Conservation (phyloP, 2,329 filamentous ascomycete genomes). For the Penicillium sp. region DNA sequence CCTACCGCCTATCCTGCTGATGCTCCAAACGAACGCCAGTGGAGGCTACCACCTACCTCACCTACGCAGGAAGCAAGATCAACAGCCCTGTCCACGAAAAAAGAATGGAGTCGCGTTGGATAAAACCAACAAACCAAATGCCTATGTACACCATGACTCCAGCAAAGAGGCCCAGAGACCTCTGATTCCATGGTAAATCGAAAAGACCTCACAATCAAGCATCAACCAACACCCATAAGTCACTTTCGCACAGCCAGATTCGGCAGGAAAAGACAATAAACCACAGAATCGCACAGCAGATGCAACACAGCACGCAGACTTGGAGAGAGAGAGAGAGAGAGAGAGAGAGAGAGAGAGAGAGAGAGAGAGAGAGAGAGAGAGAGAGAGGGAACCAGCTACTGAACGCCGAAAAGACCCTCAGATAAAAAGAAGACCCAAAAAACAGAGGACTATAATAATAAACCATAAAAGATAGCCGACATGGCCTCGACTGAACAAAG, state of each 20-base stretch:
- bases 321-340: too few relatives aligned
- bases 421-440: too few relatives aligned
- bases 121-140: slow-evolving; percentile 4
- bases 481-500: too few relatives aligned
- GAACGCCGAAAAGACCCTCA: too few relatives aligned
- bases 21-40: too few relatives aligned
- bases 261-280: slow-evolving; percentile 7
- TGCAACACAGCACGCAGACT: slow-evolving; percentile 6
- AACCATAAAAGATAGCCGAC: too few relatives aligned
- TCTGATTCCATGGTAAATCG: slow-evolving; percentile 11
- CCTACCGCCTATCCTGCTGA: too few relatives aligned
- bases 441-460: too few relatives aligned
- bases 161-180: slow-evolving; percentile 5
- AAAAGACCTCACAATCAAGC: not conserved
- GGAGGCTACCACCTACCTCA: not conserved
- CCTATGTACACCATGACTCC: slow-evolving; percentile 15
- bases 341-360: too few relatives aligned
- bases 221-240: slow-evolving; percentile 1
- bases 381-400: too few relatives aligned
- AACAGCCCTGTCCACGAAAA: not conserved
- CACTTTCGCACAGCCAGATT: not conserved
- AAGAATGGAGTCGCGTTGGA: slow-evolving; percentile 5
- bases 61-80: not conserved
- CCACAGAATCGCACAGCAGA: slow-evolving; percentile 13
- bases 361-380: too few relatives aligned